These are phyloP conservation scores for Tuctoria greenei DNA, from an alignment of 176 grass and related monocot species.

Conservation along the genomic window DNA sequence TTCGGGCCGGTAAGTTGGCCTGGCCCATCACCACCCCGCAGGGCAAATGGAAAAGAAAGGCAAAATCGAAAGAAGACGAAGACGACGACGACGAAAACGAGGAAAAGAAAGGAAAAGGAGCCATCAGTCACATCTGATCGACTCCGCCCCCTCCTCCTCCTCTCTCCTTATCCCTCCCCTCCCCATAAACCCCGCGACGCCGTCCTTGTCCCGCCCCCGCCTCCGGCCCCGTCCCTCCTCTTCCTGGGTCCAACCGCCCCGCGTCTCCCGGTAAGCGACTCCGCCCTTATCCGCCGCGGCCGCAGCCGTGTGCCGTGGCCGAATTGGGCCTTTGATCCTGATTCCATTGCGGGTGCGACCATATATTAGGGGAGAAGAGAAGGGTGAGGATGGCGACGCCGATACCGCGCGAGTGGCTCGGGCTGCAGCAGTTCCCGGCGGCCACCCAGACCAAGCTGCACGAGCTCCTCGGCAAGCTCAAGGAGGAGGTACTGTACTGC, in stretches of 20 bases:
- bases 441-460: slow-evolving; percentile 81
- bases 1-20: not conserved
- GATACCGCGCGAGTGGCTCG: slow-evolving; percentile 76
- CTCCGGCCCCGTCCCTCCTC: slow-evolving; percentile 9
- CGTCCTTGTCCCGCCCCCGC: not conserved
- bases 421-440: slow-evolving; percentile 82
- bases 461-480: slow-evolving; percentile 78
- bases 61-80: not conserved
- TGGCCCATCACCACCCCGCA: not conserved
- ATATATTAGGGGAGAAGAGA: slow-evolving; percentile 8
- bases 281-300: not conserved
- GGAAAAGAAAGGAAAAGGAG: not conserved
- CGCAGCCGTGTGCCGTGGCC: not conserved
- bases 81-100: not conserved
- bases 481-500: slow-evolving; percentile 67
- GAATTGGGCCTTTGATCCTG: slow-evolving; percentile 26
- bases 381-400: slow-evolving; percentile 45
- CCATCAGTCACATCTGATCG: slow-evolving; percentile 2
- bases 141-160: not conserved
- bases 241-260: slow-evolving; percentile 15
- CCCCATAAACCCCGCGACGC: slow-evolving; percentile 30
- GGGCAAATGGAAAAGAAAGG: not conserved
- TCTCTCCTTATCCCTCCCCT: slow-evolving; percentile 42
- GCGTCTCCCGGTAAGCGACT: slow-evolving; percentile 28
- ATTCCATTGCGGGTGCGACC: slow-evolving; percentile 13